Evolutionary conservation across 192 early-diverging fungal genomes (phyloP).

Genomic region (Backusella luteola): DNA sequence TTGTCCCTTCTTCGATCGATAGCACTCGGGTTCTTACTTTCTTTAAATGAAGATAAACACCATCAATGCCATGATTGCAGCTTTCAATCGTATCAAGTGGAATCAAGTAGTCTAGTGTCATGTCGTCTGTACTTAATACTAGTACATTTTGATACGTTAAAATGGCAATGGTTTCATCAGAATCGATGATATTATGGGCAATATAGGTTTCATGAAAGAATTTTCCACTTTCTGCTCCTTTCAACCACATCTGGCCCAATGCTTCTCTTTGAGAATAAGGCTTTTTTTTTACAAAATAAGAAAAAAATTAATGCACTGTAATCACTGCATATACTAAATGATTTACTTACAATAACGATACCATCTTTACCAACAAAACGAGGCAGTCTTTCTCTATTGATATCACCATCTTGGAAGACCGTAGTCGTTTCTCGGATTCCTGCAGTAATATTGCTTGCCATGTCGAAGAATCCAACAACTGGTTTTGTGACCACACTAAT

Average conservation of each 20-base stretch:
- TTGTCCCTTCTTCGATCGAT: slow-evolving; percentile 9
- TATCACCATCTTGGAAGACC: slow-evolving; percentile 71
- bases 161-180: slow-evolving; percentile 61
- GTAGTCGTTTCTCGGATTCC: slow-evolving; percentile 85
- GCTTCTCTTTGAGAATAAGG: slow-evolving; percentile 70
- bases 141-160: slow-evolving; percentile 65
- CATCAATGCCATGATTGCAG: neutral
- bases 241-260: slow-evolving; percentile 75
- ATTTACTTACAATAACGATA: slow-evolving; percentile 50
- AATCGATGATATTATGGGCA: slow-evolving; percentile 47
- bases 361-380: slow-evolving; percentile 69
- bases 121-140: slow-evolving; percentile 39
- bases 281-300: slow-evolving; percentile 5
- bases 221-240: slow-evolving; percentile 60
- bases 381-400: slow-evolving; percentile 76
- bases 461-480: slow-evolving; percentile 81
- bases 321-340: neutral
- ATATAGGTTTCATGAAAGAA: slow-evolving; percentile 71
- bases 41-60: slow-evolving; percentile 1
- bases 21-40: neutral
- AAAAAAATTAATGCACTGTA: neutral
- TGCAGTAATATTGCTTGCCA: slow-evolving; percentile 80
- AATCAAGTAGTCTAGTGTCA: slow-evolving; percentile 17
- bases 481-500: slow-evolving; percentile 79
- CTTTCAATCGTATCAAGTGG: slow-evolving; percentile 11